Evolutionary conservation across 129 eudicot species (phyloP).

Genomic region (Pseudognaphalium luteoalbum): DNA sequence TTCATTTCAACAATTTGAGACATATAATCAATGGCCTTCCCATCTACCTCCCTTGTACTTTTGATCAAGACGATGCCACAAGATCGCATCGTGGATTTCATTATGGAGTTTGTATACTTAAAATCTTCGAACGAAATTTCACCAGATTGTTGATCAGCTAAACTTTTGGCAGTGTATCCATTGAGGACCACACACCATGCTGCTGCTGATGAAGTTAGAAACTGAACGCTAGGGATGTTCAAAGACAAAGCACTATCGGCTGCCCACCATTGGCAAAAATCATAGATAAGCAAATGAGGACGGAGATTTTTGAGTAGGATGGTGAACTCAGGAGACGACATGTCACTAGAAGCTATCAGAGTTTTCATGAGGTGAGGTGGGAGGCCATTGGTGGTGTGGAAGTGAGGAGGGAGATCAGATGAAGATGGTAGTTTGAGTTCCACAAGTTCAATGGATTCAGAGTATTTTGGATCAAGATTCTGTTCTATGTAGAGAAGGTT

Average conservation of each 20-base stretch:
- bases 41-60: not conserved
- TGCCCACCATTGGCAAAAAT: not conserved
- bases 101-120: not conserved
- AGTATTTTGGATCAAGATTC: too few relatives aligned
- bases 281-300: not conserved
- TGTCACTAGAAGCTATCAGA: too few relatives aligned
- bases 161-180: not conserved
- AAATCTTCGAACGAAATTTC: not conserved
- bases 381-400: too few relatives aligned
- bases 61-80: not conserved
- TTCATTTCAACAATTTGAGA: not conserved
- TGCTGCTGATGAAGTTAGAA: not conserved
- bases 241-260: not conserved
- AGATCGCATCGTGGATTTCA: not conserved
- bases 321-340: not conserved
- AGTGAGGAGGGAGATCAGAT: too few relatives aligned
- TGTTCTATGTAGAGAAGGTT: too few relatives aligned
- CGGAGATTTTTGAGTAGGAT: not conserved
- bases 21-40: not conserved
- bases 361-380: too few relatives aligned
- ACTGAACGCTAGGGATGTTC: not conserved
- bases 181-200: not conserved
- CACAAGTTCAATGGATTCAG: too few relatives aligned
- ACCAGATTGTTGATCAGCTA: not conserved
- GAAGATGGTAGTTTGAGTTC: too few relatives aligned